Conservation (phyloP, 2,329 filamentous ascomycete species). For the Colletotrichum zoysiae region DNA sequence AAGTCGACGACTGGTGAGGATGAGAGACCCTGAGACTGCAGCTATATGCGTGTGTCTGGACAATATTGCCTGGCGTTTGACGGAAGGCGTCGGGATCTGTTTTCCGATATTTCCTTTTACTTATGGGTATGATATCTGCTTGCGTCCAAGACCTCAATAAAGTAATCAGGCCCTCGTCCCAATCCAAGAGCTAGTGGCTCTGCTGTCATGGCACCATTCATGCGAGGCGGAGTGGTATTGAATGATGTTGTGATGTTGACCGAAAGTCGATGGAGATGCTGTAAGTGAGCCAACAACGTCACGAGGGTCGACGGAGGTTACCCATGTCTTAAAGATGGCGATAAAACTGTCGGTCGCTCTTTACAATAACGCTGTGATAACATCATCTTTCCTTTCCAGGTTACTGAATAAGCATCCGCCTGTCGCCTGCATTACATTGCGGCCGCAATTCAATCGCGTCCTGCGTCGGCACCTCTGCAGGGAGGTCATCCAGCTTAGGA, state of each 20-base stretch:
- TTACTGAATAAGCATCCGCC: not conserved
- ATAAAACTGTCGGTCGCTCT: not conserved
- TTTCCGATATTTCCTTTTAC: conserved; percentile 8
- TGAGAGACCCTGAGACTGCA: conserved; percentile 10
- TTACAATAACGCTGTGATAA: not conserved
- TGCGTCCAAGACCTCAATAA: not conserved
- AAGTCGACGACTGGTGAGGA: conserved; percentile 10
- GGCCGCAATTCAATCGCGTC: not conserved
- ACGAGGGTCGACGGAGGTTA: not conserved
- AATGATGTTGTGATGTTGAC: not conserved
- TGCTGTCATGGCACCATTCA: not conserved
- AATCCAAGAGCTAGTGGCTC: too few species aligned
- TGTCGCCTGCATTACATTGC: not conserved
- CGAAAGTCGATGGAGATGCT: not conserved
- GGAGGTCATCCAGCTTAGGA: not conserved
- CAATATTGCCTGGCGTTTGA: conserved; percentile 25
- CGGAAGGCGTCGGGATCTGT: conserved; percentile 2
- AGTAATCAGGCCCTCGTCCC: not conserved
- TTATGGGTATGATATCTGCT: conserved; percentile 35
- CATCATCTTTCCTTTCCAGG: not conserved
- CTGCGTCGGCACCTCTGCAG: not conserved
- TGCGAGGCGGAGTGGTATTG: not conserved
- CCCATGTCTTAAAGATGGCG: not conserved
- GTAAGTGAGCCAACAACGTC: not conserved
- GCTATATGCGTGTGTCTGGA: not conserved